These are phyloP conservation scores for Russula lepida DNA, from an alignment of 768 basidiomycete genomes.

Conservation along the genomic window DNA sequence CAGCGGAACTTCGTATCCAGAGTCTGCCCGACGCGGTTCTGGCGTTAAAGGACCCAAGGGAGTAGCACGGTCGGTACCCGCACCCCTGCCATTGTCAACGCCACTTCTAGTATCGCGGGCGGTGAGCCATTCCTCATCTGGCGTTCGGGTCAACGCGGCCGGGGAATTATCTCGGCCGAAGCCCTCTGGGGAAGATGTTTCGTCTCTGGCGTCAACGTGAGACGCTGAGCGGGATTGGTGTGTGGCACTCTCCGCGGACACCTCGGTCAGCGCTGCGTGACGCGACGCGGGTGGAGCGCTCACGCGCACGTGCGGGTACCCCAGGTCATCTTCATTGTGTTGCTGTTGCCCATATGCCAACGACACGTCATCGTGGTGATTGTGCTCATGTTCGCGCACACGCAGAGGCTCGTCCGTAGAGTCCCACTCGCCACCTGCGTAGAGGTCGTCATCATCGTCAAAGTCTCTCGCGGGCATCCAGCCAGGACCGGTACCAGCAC, in stretches of 20 bases:
- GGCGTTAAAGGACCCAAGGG: neutral
- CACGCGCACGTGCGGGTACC: neutral
- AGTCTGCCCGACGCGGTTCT: constrained; percentile 10
- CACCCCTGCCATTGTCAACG: neutral
- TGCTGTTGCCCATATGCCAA: neutral
- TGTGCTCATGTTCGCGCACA: neutral
- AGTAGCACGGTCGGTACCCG: no score
- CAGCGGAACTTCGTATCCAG: constrained; percentile 3
- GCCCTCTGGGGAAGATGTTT: neutral
- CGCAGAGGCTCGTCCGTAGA: constrained; percentile 15
- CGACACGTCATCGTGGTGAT: neutral
- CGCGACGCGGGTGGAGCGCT: neutral
- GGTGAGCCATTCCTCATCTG: constrained; percentile 9
- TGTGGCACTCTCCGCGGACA: neutral
- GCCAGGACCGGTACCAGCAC: neutral
- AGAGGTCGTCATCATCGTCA: neutral
- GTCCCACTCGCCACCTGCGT: constrained; percentile 16
- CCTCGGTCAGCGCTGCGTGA: neutral
- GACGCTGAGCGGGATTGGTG: constrained; percentile 7
- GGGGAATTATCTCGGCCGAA: neutral
- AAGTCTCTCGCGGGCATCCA: constrained; percentile 17
- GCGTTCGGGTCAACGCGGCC: neutral
- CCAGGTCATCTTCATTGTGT: neutral
- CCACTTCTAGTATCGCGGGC: neutral
- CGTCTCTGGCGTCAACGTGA: neutral